Evolutionary conservation across 768 basidiomycete genomes (phyloP), one percentile per base, ranked within the genome.

Genomic region (Rhodocollybia butyracea): DNA sequence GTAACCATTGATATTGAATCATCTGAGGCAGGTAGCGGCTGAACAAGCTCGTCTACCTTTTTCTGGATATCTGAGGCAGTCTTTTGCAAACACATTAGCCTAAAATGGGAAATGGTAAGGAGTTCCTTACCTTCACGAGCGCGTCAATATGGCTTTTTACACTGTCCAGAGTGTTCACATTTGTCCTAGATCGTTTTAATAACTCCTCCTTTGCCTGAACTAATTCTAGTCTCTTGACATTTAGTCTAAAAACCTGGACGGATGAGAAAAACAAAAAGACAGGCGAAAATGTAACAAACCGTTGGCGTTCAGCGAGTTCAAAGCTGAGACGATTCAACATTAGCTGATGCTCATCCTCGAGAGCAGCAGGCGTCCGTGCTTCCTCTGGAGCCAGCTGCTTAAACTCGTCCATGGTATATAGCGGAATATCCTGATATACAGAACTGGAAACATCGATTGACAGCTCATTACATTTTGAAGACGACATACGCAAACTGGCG

Each of bases 241-340:
- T 89, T 29, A 92, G 79, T 57, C 91, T 93, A 66, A n/a, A 50
- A 26, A 32, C 42, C 17, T 3, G 11, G 40, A 46, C 31, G 54
- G 34, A 56, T 54, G 32, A 58, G 59, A 39, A 41, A 10, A 32
- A 46, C 7, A 26, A 42, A 34, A 58, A 59, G 61, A 58, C 63
- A 60, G 56, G 42, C 46, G 19, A 42, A 46, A 45, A 43, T 59
- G 22, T 21, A 38, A 60, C 74, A 53, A 65, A 92, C 93, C 93
- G 81, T 73, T 94, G 89, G 51, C 93, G 86, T 73, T 94, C 93
- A 30, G 81, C 82, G 31, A 94, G 84, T 70, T 95, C 93, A 61
- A 94, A 94, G 66, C 84, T 86, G 41, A 95, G 76, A 51, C 91
- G 84, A 64, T 86, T 92, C 58, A 94, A 81, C 89, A 94, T 92